Conservation (phyloP, 2,329 filamentous ascomycete species). For the Diaporthe citri region DNA sequence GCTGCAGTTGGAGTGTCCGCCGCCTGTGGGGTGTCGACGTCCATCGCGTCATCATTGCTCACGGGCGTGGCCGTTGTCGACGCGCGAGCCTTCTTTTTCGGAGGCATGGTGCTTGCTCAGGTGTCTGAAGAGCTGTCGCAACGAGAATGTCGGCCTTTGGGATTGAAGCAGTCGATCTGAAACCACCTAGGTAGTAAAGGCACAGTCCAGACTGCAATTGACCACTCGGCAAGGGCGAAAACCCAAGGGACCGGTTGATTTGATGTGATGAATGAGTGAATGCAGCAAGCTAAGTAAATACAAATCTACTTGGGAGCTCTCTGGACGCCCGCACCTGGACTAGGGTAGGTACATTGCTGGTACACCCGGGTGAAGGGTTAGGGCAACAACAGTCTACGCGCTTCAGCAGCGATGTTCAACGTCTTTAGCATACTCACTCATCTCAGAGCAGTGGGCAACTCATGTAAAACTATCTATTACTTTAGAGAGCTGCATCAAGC, state of each 20-base stretch:
- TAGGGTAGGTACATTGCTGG: not conserved
- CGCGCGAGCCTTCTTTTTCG: slow-evolving; percentile 75
- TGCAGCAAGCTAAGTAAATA: not conserved
- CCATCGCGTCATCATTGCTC: slow-evolving; percentile 72
- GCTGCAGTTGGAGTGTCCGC: slow-evolving; percentile 63
- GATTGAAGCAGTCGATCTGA: not conserved
- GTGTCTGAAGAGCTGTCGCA: slow-evolving; percentile 19
- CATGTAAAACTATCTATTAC: not conserved
- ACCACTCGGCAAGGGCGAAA: not conserved
- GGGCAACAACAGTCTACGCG: not conserved
- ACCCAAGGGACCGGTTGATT: not conserved
- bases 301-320: not conserved
- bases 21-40: slow-evolving; percentile 67
- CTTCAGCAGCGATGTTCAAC: not conserved
- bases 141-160: not conserved
- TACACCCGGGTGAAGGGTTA: slow-evolving; percentile 15
- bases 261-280: not conserved
- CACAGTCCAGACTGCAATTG: not conserved
- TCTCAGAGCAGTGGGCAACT: not conserved
- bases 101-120: slow-evolving; percentile 60
- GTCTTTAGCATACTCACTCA: not conserved
- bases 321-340: not conserved
- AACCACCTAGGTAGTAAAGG: not conserved
- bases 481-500: not conserved
- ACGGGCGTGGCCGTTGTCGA: slow-evolving; percentile 58